Evolutionary conservation across 2,329 filamentous ascomycete species (phyloP).

Genomic region (Neophaeococcomyces aloes): DNA sequence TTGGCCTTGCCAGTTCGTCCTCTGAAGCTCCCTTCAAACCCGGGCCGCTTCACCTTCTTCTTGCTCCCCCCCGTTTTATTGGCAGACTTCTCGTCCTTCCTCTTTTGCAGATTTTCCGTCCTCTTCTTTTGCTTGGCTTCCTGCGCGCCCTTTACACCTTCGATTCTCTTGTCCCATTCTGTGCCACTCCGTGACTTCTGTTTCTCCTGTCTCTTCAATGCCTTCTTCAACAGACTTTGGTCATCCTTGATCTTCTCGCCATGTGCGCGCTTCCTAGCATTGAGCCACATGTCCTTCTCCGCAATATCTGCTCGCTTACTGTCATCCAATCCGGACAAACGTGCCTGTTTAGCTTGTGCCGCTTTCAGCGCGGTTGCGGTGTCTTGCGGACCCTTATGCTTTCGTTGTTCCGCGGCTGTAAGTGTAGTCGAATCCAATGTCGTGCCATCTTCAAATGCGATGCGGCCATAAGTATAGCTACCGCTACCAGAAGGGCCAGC

Average conservation of each 20-base stretch:
- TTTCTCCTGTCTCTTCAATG: conserved; percentile 83
- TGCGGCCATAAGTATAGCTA: conserved; percentile 79
- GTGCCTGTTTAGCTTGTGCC: conserved; percentile 74
- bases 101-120: conserved; percentile 65
- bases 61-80: conserved; percentile 38
- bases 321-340: conserved; percentile 63
- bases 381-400: conserved; percentile 71
- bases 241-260: conserved; percentile 85
- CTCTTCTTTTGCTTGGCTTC: conserved; percentile 73
- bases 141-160: conserved; percentile 63
- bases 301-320: conserved; percentile 76
- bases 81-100: conserved; percentile 60
- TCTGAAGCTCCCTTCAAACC: conserved; percentile 65
- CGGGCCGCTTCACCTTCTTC: conserved; percentile 49
- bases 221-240: conserved; percentile 79
- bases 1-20: conserved; percentile 23
- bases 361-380: conserved; percentile 75
- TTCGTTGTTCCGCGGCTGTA: conserved; percentile 44
- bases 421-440: conserved; percentile 61
- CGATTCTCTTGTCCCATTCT: conserved; percentile 67
- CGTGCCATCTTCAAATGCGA: conserved; percentile 82
- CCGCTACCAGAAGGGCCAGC: conserved; percentile 31
- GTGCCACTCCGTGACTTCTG: conserved; percentile 84
- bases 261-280: conserved; percentile 75
- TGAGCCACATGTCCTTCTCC: conserved; percentile 91